A percentile compares a stretch with the other conserved stretches of the same genome.
phyloP scores from a whole-genome alignment of 176 grass and related monocot species.

The Canna indica region DNA sequence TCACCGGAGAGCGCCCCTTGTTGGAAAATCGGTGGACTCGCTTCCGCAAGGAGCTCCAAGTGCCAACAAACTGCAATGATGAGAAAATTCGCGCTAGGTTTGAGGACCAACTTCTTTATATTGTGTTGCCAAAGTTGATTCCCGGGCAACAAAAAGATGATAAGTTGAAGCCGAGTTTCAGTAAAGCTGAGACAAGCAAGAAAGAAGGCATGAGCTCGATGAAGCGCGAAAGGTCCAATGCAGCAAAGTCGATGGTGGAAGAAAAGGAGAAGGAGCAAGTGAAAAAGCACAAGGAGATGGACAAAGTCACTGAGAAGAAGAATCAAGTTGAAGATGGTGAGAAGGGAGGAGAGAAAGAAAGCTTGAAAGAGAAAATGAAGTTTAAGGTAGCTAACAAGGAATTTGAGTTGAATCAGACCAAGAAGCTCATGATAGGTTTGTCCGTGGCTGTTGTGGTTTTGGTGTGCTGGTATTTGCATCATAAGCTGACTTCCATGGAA shows the following conservation, averaged over 20 bases:
- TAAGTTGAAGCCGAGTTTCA: too few relatives aligned
- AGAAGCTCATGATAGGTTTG: neutral
- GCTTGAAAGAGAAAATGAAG: neutral
- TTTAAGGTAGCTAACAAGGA: neutral
- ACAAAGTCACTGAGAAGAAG: neutral
- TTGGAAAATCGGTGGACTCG: neutral
- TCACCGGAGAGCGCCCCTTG: neutral
- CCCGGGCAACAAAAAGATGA: neutral
- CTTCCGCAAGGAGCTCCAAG: constrained; percentile 4
- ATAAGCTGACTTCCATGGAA: neutral
- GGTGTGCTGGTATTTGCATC: neutral
- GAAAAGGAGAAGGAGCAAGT: neutral
- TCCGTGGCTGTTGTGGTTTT: neutral
- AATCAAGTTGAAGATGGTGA: neutral
- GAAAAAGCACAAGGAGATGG: neutral
- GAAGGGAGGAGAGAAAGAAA: neutral
- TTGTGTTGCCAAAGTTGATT: neutral
- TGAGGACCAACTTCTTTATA: neutral
- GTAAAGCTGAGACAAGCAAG: too few relatives aligned
- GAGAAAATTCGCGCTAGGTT: neutral
- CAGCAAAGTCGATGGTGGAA: neutral
- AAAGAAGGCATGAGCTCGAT: too few relatives aligned
- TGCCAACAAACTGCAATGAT: neutral
- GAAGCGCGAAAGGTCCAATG: neutral
- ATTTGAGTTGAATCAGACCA: neutral